phyloP scores from a whole-genome alignment of 2,329 filamentous ascomycete species.

The Harringtonia aguacate region DNA sequence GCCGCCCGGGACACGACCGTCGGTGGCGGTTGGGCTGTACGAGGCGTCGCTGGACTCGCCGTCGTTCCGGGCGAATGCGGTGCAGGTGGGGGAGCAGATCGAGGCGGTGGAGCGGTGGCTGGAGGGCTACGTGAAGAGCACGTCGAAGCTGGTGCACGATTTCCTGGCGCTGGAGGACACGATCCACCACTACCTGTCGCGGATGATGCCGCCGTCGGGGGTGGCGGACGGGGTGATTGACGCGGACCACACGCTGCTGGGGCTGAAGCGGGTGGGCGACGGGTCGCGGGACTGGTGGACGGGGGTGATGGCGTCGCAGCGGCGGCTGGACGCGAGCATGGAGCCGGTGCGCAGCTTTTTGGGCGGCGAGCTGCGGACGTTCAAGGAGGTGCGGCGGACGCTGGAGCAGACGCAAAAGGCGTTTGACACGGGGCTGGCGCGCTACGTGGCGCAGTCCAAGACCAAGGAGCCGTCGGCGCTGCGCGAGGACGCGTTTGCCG shows the following conservation, averaged over 20 bases:
- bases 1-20: conserved; percentile 22
- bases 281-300: conserved; percentile 83
- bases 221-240: conserved; percentile 75
- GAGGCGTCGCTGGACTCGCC: conserved; percentile 95
- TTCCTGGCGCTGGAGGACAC: conserved; percentile 67
- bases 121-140: conserved; percentile 45
- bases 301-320: conserved; percentile 61
- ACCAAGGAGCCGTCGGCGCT: conserved; percentile 86
- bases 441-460: conserved; percentile 79
- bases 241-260: conserved; percentile 87
- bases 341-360: conserved; percentile 78
- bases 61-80: conserved; percentile 77
- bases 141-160: conserved; percentile 46
- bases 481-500: conserved; percentile 88
- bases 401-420: conserved; percentile 74
- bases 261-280: conserved; percentile 75
- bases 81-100: conserved; percentile 85
- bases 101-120: conserved; percentile 91
- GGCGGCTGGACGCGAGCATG: conserved; percentile 66
- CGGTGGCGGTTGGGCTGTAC: conserved; percentile 71
- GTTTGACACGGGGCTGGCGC: conserved; percentile 70
- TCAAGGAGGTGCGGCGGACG: conserved; percentile 71
- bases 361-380: conserved; percentile 65
- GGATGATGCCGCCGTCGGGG: conserved; percentile 61
- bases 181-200: conserved; percentile 65